Evolutionary conservation across 371 early-diverging fungal genomes (phyloP).

Genomic region (Apophysomyces elegans): DNA sequence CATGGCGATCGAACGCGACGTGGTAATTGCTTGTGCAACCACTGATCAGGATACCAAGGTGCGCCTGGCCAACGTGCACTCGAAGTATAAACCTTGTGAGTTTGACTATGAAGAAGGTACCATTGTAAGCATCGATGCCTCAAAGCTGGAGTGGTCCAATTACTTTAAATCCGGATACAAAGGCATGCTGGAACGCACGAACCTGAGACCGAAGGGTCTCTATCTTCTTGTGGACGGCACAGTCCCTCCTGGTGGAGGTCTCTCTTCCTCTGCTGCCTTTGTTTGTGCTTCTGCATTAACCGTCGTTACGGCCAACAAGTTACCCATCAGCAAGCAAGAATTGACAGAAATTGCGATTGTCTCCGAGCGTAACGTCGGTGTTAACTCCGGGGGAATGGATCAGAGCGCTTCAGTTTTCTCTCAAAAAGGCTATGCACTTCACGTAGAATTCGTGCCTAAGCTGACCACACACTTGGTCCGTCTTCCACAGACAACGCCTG

Average conservation of each 20-base stretch:
- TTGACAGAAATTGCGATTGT: slow-evolving; percentile 80
- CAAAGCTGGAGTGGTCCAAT: slow-evolving; percentile 79
- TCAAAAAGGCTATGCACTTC: slow-evolving; percentile 69
- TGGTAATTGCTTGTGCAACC: slow-evolving; percentile 74
- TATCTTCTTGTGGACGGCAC: slow-evolving; percentile 74
- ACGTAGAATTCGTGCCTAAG: slow-evolving; percentile 86
- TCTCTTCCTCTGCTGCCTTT: slow-evolving; percentile 87
- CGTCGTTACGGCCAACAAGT: slow-evolving; percentile 59
- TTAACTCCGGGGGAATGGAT: slow-evolving; percentile 92
- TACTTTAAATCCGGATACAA: slow-evolving; percentile 90
- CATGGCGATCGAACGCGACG: slow-evolving; percentile 94
- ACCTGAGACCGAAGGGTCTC: slow-evolving; percentile 66
- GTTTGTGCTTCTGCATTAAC: slow-evolving; percentile 82
- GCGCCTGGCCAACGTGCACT: slow-evolving; percentile 65
- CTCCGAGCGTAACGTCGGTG: slow-evolving; percentile 84
- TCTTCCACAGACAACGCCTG: slow-evolving; percentile 58
- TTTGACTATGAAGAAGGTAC: slow-evolving; percentile 63
- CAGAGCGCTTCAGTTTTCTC: slow-evolving; percentile 89
- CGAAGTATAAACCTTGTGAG: slow-evolving; percentile 63
- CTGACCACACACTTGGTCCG: slow-evolving; percentile 69
- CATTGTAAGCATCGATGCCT: slow-evolving; percentile 72
- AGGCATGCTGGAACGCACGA: slow-evolving; percentile 70
- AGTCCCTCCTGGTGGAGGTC: slow-evolving; percentile 86
- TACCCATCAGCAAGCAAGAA: slow-evolving; percentile 61
- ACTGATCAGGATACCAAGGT: slow-evolving; percentile 53